Percentiles rank a stretch among this genome's conserved stretches.
These are phyloP conservation scores for Xylaria digitata DNA, from an alignment of 2,329 filamentous ascomycete species.

Conservation along the genomic window DNA sequence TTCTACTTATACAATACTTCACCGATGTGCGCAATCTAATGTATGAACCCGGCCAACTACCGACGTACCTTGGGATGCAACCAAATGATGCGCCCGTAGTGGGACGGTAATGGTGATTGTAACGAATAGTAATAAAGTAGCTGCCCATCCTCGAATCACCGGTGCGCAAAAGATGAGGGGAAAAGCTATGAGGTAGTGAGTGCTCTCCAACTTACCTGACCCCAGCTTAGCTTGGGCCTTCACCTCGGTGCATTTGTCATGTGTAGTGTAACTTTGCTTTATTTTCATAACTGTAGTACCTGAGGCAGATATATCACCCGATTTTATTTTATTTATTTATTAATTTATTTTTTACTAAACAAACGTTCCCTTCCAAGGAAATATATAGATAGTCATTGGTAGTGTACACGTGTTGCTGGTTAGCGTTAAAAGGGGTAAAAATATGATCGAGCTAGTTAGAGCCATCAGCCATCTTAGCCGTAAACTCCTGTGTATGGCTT, in stretches of 20 bases:
- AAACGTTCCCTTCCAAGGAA: neutral
- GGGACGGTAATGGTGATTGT: neutral
- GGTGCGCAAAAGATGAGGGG: conserved; percentile 18
- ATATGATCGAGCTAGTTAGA: neutral
- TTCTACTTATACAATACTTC: neutral
- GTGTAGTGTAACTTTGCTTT: neutral
- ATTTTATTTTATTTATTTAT: too few species aligned
- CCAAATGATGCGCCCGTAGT: neutral
- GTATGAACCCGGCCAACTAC: neutral
- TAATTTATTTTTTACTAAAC: too few species aligned
- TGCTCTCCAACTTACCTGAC: neutral
- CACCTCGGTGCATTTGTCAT: neutral
- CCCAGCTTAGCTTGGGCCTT: conserved; percentile 3
- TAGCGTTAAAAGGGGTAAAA: neutral
- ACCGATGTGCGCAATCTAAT: neutral
- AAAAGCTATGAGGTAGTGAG: neutral
- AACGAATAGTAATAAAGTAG: neutral
- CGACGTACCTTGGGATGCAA: neutral
- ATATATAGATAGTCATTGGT: neutral
- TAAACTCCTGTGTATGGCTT: neutral
- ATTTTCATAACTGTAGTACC: neutral
- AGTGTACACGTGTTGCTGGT: neutral
- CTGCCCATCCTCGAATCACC: conserved; percentile 3
- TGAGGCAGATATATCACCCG: too few species aligned
- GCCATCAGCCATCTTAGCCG: neutral